Evolutionary conservation across 108 stramenopile genomes (phyloP), one percentile per base, ranked within the genome.

Genomic region (Cyclostephanos tholiformis): DNA sequence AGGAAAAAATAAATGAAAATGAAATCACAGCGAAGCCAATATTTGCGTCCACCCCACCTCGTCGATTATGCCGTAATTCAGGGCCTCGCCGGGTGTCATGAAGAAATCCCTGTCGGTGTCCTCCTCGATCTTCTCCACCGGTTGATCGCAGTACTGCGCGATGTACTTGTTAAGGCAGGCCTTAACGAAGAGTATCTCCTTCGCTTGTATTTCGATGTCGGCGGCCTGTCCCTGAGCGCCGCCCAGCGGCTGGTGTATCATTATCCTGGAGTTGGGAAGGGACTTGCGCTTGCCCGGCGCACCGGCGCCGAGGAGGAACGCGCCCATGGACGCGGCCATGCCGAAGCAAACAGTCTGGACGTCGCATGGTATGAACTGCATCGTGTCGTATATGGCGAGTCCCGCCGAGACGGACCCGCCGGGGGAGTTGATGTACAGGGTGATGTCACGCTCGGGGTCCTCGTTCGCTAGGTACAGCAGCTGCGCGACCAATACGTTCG

Each of bases 231-330:
- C 98, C 71, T 97, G 97, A 0, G 97, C 98, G 14, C 97, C 98
- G 11, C 98, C 98, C 61, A 98, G 76, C 39, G 98, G 98, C 81
- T 98, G 98, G 86, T 98, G 98, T 72, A 98, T 98, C 98, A 98
- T 98, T 75, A 98, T 97, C 19, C 97, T 85, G 2, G 97, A 84
- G 72, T 98, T 98, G 70, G 97, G 97, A 55, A 98, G 70, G 6
- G 95, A 80, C 52, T 88, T 80, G 43, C 97, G 79, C 81, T 97
- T 97, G 19, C 97, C 97, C 27, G 86, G 85, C 11, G 90, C 83
- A 0, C 97, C 97, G 20, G 97, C 97, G 2, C 95, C 97, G 57
- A 98, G 76, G 41, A 98, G 78, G 76, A 98, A 98, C 30, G 97
- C 97, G 12, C 97, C 97, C 97, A 98, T 98, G 63, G 85, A 87